Conservation (phyloP, 1,139 yeast genomes). For the Suhomyces wounanorum region DNA sequence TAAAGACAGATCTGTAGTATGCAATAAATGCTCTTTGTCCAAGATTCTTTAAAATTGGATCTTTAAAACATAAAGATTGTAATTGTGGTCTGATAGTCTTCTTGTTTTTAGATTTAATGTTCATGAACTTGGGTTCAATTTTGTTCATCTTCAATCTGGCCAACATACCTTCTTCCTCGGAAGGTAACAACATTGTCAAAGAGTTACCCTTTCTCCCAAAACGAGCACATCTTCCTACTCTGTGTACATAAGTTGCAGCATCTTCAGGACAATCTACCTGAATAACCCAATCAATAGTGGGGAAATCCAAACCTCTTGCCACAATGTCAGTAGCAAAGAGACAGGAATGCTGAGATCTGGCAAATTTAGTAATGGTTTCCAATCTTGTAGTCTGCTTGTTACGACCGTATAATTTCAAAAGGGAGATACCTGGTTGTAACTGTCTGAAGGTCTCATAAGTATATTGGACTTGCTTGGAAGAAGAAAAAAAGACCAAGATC, state of each 20-base stretch:
- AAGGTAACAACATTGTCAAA: constrained; percentile 76
- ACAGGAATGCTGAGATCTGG: constrained; percentile 85
- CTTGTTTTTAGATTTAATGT: constrained; percentile 73
- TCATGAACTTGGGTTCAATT: constrained; percentile 71
- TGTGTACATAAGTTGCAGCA: constrained; percentile 88
- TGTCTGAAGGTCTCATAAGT: constrained; percentile 90
- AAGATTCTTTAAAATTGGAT: constrained; percentile 85
- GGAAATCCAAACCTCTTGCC: constrained; percentile 96
- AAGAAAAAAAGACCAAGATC: constrained; percentile 84
- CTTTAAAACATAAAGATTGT: constrained; percentile 88
- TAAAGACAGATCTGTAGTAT: constrained; percentile 77
- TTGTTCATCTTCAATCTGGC: constrained; percentile 61
- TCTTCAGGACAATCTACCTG: constrained; percentile 98
- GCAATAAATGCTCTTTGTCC: constrained; percentile 96
- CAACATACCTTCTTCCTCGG: constrained; percentile 79
- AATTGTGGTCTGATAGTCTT: constrained; percentile 80
- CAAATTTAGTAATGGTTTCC: constrained; percentile 84
- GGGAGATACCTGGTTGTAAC: constrained; percentile 92
- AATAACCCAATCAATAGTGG: constrained; percentile 96
- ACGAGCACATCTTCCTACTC: constrained; percentile 96
- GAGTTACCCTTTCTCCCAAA: constrained; percentile 90
- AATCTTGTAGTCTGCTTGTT: constrained; percentile 93
- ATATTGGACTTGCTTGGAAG: constrained; percentile 93
- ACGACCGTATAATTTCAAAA: constrained; percentile 90
- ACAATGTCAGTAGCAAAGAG: constrained; percentile 95